Evolutionary conservation across 192 early-diverging fungal species (phyloP), one percentile per base, ranked within the genome.

Genomic region (Funneliformis mosseae): DNA sequence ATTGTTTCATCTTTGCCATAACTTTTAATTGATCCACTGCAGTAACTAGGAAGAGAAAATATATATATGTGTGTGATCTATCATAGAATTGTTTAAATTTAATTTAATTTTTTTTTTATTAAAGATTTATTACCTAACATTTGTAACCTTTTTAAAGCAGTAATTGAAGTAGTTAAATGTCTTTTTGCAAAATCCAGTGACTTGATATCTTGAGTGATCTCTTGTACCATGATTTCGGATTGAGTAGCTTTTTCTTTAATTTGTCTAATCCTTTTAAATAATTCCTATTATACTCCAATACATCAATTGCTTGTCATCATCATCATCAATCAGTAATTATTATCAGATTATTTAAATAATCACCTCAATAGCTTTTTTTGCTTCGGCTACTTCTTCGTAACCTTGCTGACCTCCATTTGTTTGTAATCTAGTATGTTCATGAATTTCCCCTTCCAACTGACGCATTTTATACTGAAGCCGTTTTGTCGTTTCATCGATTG

Each of bases 141-240:
- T 81, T 97, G 96, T 11, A 97, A 85, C 79, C 96, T 88, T 75
- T 93, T 93, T 68, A 97, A 86, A 5, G 93, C 90, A 0, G 93
- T 93, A 14, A 96, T 94, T 2, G 96, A 92, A 38, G 84, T 80
- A 5, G 94, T 93, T 61, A 99, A 84, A 80, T 98, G 97, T 73
- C 93, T 91, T 83, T 99, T 99, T 48, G 97, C 95, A 80, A 92
- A 92, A 83, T 99, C 98, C 59, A 99, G 87, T 11, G 93, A 89
- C 80, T 96, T 96, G 80, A 99, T 98, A 80, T 99, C 98, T 74
- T 93, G 90, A 14, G 98, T 98, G 63, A 99, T 99, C 63, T 97
- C 96, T 21, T 94, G 91, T 0, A 99, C 97, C 89, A 93, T 93
- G 18, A 90, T 85, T 70, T 98, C 97, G 0, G 96, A 96, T 59